Percentiles rank a stretch among this genome's conserved stretches.
These are phyloP conservation scores for Aspergillus fructus DNA, from an alignment of 2,329 filamentous ascomycete genomes.

Conservation along the genomic window DNA sequence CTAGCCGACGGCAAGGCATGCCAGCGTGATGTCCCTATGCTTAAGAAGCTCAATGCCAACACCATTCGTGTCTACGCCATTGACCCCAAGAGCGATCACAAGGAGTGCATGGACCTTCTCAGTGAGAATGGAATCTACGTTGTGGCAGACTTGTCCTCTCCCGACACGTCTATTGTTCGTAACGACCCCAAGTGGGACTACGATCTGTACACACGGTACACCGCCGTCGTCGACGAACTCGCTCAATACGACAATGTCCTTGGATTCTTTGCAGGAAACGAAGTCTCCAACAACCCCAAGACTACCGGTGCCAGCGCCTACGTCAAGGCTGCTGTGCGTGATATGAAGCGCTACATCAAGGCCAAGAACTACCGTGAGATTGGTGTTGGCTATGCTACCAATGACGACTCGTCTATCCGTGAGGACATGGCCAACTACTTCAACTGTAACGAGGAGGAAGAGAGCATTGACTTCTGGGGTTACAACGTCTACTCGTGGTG, in stretches of 20 bases:
- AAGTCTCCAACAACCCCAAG: slow-evolving; percentile 82
- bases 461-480: slow-evolving; percentile 90
- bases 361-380: slow-evolving; percentile 70
- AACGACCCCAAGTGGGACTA: slow-evolving; percentile 75
- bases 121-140: slow-evolving; percentile 87
- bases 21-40: slow-evolving; percentile 77
- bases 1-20: slow-evolving; percentile 70
- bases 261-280: slow-evolving; percentile 97
- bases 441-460: slow-evolving; percentile 70
- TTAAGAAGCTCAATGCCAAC: slow-evolving; percentile 79
- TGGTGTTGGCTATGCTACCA: slow-evolving; percentile 91
- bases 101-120: slow-evolving; percentile 77
- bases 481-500: slow-evolving; percentile 99
- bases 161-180: slow-evolving; percentile 78
- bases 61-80: slow-evolving; percentile 91
- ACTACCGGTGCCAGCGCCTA: slow-evolving; percentile 88
- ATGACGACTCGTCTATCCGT: slow-evolving; percentile 82
- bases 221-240: slow-evolving; percentile 74
- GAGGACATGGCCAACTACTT: slow-evolving; percentile 84
- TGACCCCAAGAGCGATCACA: slow-evolving; percentile 74
- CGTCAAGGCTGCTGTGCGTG: slow-evolving; percentile 94
- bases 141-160: slow-evolving; percentile 83
- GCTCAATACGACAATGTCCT: slow-evolving; percentile 82
- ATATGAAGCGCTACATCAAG: slow-evolving; percentile 91
- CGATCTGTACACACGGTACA: slow-evolving; percentile 75